Evolutionary conservation across 768 basidiomycete genomes (phyloP).

Genomic region (Boletus subparvulus): DNA sequence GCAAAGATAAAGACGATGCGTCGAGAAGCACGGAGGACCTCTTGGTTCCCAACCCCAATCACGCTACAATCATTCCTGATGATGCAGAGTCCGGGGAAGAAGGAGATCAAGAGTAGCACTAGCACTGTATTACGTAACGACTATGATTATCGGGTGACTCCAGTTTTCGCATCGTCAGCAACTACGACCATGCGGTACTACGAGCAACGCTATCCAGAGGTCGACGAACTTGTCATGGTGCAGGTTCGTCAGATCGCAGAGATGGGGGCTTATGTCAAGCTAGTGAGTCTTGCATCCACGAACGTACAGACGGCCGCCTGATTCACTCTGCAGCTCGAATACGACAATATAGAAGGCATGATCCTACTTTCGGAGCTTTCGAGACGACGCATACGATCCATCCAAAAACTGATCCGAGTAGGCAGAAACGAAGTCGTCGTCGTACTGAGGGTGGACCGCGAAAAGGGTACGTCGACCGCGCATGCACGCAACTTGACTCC

Average conservation of each 20-base stretch:
- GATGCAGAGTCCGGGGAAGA: constrained; percentile 19
- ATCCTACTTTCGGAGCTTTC: constrained; percentile 98
- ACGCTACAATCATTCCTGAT: constrained; percentile 26
- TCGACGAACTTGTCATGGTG: constrained; percentile 99
- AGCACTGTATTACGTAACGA: constrained; percentile 12
- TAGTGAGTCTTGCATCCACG: constrained; percentile 55
- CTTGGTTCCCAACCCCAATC: constrained; percentile 70
- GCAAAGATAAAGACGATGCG: constrained; percentile 40
- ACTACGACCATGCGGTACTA: constrained; percentile 76
- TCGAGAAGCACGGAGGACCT: constrained; percentile 54
- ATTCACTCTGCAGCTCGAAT: constrained; percentile 70
- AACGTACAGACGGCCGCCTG: not conserved
- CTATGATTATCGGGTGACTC: too few relatives aligned
- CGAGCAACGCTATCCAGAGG: constrained; percentile 90
- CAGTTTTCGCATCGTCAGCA: too few relatives aligned
- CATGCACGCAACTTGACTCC: too few relatives aligned
- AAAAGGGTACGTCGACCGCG: constrained; percentile 69
- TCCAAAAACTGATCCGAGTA: constrained; percentile 96
- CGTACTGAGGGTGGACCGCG: constrained; percentile 96
- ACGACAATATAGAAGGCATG: constrained; percentile 99
- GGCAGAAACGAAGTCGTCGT: constrained; percentile 99
- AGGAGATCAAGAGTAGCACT: constrained; percentile 10
- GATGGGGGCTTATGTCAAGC: constrained; percentile 99
- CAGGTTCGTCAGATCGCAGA: constrained; percentile 99
- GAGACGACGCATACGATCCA: constrained; percentile 90